phyloP scores from a whole-genome alignment of 2,329 filamentous ascomycete genomes.

The Ophiostoma himal-ulmi region DNA sequence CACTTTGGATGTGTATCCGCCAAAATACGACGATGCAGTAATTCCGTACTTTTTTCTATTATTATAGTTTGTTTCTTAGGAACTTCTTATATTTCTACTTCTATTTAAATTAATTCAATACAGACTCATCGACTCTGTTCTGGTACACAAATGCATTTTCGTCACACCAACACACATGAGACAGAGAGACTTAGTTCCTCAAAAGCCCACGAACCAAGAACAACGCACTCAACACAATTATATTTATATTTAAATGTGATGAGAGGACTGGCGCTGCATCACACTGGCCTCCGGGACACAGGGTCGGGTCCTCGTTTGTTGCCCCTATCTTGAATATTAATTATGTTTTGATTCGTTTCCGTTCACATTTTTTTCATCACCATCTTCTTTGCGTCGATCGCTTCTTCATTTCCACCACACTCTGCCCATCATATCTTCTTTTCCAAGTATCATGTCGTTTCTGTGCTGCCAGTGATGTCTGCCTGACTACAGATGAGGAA shows the following conservation, averaged over 20 bases:
- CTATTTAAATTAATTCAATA: background rate
- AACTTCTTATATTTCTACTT: background rate
- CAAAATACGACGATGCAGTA: background rate
- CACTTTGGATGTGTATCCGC: background rate
- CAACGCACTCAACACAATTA: background rate
- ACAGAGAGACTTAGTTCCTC: background rate
- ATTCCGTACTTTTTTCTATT: background rate
- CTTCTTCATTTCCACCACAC: background rate
- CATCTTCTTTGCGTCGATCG: background rate
- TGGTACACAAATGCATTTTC: background rate
- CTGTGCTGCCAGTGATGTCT: no score
- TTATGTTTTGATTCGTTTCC: background rate
- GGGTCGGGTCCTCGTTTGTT: background rate
- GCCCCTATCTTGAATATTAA: background rate
- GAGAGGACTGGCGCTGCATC: background rate
- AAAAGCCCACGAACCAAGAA: background rate
- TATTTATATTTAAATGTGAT: background rate
- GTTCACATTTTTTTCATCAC: background rate
- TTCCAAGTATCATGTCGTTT: no score
- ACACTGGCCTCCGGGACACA: background rate
- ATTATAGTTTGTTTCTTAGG: background rate
- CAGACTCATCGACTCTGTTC: background rate
- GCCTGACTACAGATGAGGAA: background rate
- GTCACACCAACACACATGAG: conserved; percentile 1
- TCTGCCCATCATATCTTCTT: background rate